Evolutionary conservation across 116 monocot species (phyloP), one percentile per base, ranked within the genome.

Genomic region (Cymodocea nodosa): DNA sequence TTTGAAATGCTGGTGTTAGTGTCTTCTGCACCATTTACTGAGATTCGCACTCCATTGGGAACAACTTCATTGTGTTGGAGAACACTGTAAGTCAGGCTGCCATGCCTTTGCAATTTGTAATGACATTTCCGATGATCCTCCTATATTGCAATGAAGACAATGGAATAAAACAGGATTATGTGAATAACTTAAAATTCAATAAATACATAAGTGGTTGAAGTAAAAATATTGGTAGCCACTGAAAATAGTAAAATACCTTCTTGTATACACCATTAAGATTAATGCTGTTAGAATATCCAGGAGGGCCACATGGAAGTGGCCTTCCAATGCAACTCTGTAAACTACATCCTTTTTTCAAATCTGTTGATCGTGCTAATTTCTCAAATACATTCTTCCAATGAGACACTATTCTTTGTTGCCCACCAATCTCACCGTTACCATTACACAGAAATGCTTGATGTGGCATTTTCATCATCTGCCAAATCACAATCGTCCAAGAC

Each of bases 301-400:
- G 65, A 76, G 69, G 75, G 35, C 63, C 65, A 59, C 52, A 56
- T 34, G 49, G 20, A 35, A 90, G 81, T 44, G 86, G 84, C 53
- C 73, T 79, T 56, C 19, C 71, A 51, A 92, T 80, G 76, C 76
- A 82, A 39, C 72, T 70, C 10, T 61, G 22, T 39, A 87, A 56
- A 44, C 74, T 80, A 68, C 58, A 65, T 44, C 71, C 69, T 69
- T 76, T 63, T 49, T 69, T 50, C 16, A 78, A 56, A 71, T 76
- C 70, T 16, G 72, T 62, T 49, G 79, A 72, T 50, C 77, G 62
- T 12, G 36, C 62, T 18, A 67, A 76, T 59, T 66, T 80, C 59
- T 82, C 62, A 48, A 87, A 61, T 55, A 79, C 60, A 60, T 62
- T 68, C 73, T 50, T 76, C 87, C 87, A 82, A 57, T 84, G 51